Evolutionary conservation across 2,329 filamentous ascomycete genomes (phyloP).

Genomic region (Fusarium proliferatum): DNA sequence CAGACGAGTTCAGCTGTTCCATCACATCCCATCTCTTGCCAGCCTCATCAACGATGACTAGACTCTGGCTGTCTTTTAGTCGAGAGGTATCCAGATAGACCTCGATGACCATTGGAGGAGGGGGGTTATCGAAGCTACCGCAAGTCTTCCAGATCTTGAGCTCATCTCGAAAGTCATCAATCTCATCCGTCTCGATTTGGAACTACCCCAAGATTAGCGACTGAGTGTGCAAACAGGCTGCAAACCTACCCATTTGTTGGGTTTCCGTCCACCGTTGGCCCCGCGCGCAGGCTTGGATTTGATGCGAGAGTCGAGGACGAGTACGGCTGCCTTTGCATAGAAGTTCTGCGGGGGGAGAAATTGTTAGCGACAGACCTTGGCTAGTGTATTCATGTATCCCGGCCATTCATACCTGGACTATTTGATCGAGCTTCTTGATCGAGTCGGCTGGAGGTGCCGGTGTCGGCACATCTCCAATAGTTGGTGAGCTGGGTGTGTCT

Average conservation of each 20-base stretch:
- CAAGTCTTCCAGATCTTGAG: conserved; percentile 84
- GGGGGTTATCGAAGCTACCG: conserved; percentile 79
- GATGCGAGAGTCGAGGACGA: conserved; percentile 84
- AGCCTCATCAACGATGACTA: conserved; percentile 88
- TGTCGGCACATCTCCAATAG: conserved; percentile 57
- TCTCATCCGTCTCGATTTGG: conserved; percentile 93
- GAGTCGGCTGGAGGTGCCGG: conserved; percentile 71
- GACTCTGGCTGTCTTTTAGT: conserved; percentile 83
- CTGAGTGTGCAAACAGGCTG: neutral
- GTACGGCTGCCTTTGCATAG: conserved; percentile 85
- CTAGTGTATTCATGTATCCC: neutral
- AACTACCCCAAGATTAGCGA: conserved; percentile 69
- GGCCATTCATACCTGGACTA: conserved; percentile 76
- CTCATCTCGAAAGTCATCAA: conserved; percentile 85
- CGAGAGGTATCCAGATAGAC: conserved; percentile 85
- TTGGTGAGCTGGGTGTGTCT: conserved; percentile 59
- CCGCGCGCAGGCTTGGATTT: conserved; percentile 67
- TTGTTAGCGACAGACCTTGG: conserved; percentile 16
- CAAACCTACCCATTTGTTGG: conserved; percentile 85
- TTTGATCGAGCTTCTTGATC: conserved; percentile 87
- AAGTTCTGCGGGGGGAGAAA: conserved; percentile 76
- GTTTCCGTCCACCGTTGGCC: conserved; percentile 62
- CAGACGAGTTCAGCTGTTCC: conserved; percentile 78
- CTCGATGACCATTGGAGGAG: conserved; percentile 88
- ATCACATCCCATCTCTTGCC: conserved; percentile 94